Base-by-base conservation (phyloP, 208 protist genomes). In the Wallacemonas sp. region DNA sequence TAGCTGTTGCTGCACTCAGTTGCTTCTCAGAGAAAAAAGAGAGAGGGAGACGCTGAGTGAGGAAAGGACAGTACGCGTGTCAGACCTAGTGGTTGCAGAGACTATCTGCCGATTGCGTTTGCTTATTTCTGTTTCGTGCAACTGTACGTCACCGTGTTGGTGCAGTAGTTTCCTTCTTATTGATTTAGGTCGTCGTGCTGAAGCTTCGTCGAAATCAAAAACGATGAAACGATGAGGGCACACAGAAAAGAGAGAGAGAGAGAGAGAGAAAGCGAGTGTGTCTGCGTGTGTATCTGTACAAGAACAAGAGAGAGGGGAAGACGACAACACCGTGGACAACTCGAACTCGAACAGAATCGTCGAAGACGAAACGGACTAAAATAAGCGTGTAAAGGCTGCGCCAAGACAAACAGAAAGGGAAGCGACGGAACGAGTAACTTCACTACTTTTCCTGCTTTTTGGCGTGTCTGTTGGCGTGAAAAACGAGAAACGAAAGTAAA, bases 401-500 rank as follows among this genome's bases (percentile, higher is more conserved):
- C n/a, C n/a, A n/a, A n/a, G n/a, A n/a, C n/a, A n/a, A n/a, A n/a
- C n/a, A n/a, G n/a, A n/a, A n/a, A n/a, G n/a, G n/a, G n/a, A n/a
- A n/a, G n/a, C n/a, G n/a, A n/a, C n/a, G n/a, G n/a, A n/a, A n/a
- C n/a, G n/a, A n/a, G n/a, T n/a, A n/a, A n/a, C n/a, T n/a, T n/a
- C n/a, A n/a, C n/a, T n/a, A n/a, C n/a, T 17, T 21, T 21, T 39
- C 32, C 16, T 27, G 6, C 4, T 17, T 33, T 38, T 58, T 1
- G 8, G 30, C 19, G 36, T 41, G 26, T 30, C 52, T 58, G 52
- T 39, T 58, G 52, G 52, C 38, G 29, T 41, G 4, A 29, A 58
- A 58, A 58, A 24, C n/a, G 38, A 21, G 1, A 58, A 60, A 36
- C 27, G 56, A 41, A 39, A 46, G 1, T 21, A 65, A 36, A 49